These are phyloP conservation scores for Alternaria gansuensis DNA, from an alignment of 2,329 filamentous ascomycete genomes.

Conservation along the genomic window DNA sequence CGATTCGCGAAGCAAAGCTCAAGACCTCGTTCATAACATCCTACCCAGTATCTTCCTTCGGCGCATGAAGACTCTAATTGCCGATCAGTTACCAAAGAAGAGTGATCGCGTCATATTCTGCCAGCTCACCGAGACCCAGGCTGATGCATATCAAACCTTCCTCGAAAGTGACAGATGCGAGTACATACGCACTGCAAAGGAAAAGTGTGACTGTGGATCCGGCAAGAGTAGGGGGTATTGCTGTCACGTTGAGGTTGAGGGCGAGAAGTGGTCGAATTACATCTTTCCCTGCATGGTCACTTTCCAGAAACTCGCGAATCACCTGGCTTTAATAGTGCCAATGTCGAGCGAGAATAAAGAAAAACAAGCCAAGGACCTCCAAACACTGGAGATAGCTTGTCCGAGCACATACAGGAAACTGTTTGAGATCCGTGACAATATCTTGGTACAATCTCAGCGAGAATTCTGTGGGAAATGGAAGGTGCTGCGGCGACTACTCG, in stretches of 20 bases:
- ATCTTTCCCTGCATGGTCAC: conserved; percentile 87
- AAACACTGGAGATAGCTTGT: conserved; percentile 75
- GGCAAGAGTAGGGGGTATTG: conserved; percentile 82
- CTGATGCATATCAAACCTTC: conserved; percentile 82
- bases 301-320: conserved; percentile 89
- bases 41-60: conserved; percentile 90
- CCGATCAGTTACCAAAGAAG: conserved; percentile 92
- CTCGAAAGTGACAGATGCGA: conserved; percentile 75
- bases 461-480: conserved; percentile 98
- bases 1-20: conserved; percentile 79
- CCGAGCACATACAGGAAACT: conserved; percentile 78
- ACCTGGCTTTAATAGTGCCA: conserved; percentile 88
- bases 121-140: conserved; percentile 82
- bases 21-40: conserved; percentile 84
- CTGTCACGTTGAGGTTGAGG: conserved; percentile 68
- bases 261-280: conserved; percentile 73
- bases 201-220: conserved; percentile 75
- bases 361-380: conserved; percentile 80
- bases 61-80: conserved; percentile 91
- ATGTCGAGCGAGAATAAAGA: conserved; percentile 68
- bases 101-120: conserved; percentile 95
- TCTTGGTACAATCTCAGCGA: conserved; percentile 82
- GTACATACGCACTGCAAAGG: conserved; percentile 72
- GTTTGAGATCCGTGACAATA: conserved; percentile 77
- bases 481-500: conserved; percentile 82